Percentiles rank a stretch among this genome's conserved stretches.
phyloP scores from a whole-genome alignment of 768 basidiomycete species.

The Amanita subjunquillea region DNA sequence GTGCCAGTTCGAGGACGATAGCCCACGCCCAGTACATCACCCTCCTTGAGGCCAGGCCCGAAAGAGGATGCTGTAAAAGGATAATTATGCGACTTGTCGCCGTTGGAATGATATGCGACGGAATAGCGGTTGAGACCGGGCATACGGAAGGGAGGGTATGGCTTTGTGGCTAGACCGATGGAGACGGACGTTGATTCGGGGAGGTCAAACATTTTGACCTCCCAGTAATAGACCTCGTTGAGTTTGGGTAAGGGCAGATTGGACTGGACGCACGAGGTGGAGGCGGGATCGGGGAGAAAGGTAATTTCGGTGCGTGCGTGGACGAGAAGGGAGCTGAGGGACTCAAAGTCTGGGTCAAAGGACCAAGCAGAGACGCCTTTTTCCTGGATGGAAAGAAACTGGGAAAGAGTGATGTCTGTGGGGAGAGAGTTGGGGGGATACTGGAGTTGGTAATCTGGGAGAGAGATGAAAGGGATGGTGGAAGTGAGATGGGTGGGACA shows the following conservation, averaged over 20 bases:
- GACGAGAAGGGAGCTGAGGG: constrained; percentile 84
- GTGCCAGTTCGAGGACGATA: constrained; percentile 95
- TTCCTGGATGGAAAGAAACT: constrained; percentile 98
- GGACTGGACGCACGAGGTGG: constrained; percentile 90
- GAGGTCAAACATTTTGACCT: constrained; percentile 98
- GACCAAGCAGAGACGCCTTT: constrained; percentile 99
- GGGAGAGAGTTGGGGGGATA: constrained; percentile 95
- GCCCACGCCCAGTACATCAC: constrained; percentile 92
- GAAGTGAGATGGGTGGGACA: constrained; percentile 7
- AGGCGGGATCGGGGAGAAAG: constrained; percentile 93
- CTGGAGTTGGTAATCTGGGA: constrained; percentile 66
- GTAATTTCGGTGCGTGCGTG: constrained; percentile 96
- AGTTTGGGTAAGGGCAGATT: constrained; percentile 95
- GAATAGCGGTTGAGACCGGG: constrained; percentile 82
- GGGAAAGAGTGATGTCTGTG: constrained; percentile 96
- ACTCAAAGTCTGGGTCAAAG: constrained; percentile 98
- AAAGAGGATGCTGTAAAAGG: constrained; percentile 84
- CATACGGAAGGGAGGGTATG: constrained; percentile 89
- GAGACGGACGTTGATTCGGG: constrained; percentile 81
- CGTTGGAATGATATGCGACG: constrained; percentile 91
- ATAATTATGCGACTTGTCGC: constrained; percentile 95
- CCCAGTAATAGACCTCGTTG: constrained; percentile 99
- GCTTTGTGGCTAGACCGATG: constrained; percentile 92
- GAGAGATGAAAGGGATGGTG: constrained; percentile 6
- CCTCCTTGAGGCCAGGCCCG: constrained; percentile 80